Conservation (phyloP, 257 asterid species). For the Ophiorrhiza pumila region DNA sequence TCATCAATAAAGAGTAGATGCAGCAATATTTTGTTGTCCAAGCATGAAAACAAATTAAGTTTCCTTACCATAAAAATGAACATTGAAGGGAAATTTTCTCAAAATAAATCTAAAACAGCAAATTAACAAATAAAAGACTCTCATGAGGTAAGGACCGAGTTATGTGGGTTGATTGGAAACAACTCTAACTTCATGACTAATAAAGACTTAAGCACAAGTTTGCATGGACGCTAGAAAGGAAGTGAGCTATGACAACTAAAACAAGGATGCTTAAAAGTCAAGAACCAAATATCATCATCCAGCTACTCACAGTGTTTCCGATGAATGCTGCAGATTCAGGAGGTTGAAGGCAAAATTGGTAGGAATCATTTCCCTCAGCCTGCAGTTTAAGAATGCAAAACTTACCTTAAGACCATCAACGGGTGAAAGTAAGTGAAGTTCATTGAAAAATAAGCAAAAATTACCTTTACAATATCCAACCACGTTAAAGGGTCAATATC, state of each 20-base stretch:
- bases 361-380: conserved; percentile 77
- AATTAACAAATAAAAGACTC: background rate
- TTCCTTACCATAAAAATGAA: too few relatives aligned
- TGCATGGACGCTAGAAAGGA: background rate
- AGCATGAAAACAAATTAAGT: too few relatives aligned
- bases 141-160: background rate
- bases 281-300: background rate
- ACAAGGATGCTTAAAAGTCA: background rate
- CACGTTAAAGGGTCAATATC: conserved; percentile 76
- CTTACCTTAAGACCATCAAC: background rate
- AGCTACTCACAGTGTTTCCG: conserved; percentile 82
- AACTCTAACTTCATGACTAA: background rate
- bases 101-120: too few relatives aligned
- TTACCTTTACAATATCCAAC: conserved; percentile 74
- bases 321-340: conserved; percentile 88
- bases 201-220: background rate
- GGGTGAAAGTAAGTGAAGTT: background rate
- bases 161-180: background rate
- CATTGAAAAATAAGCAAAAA: background rate
- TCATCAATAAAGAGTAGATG: conserved; percentile 10
- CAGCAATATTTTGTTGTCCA: too few relatives aligned
- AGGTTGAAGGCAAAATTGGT: conserved; percentile 92
- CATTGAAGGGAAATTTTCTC: too few relatives aligned
- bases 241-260: background rate
- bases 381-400: conserved; percentile 19